Percentiles rank a stretch among this genome's conserved stretches.
Conservation (phyloP, 2,329 filamentous ascomycete species). For the Rachicladosporium sp. region DNA sequence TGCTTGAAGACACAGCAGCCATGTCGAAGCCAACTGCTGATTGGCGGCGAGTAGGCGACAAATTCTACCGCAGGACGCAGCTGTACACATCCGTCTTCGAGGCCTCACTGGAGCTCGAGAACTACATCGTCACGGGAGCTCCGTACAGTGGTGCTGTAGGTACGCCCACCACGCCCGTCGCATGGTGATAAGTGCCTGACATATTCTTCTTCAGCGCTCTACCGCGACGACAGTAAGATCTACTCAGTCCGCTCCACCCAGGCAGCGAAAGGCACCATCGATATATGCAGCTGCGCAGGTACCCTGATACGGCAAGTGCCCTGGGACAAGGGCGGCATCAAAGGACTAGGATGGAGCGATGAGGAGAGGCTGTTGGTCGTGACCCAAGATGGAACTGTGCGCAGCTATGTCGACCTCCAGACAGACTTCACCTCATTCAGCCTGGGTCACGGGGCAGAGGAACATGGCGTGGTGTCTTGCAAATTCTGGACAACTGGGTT, state of each 20-base stretch:
- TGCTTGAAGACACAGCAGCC: conserved; percentile 1
- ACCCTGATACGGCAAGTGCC: conserved; percentile 53
- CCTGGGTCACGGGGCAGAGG: conserved; percentile 75
- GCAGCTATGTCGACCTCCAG: conserved; percentile 83
- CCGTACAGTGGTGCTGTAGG: conserved; percentile 89
- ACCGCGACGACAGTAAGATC: conserved; percentile 77
- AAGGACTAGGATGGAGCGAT: conserved; percentile 89
- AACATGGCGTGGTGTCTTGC: conserved; percentile 77
- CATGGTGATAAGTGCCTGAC: conserved; percentile 14
- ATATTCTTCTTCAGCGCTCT: conserved; percentile 50
- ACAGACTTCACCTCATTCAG: conserved; percentile 92
- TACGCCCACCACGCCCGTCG: conserved; percentile 31
- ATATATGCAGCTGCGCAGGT: conserved; percentile 87
- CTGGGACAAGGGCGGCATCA: conserved; percentile 84
- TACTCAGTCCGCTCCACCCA: conserved; percentile 63
- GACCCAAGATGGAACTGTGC: conserved; percentile 76
- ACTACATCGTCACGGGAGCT: conserved; percentile 82
- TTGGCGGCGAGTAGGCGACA: conserved; percentile 88
- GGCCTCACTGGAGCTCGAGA: conserved; percentile 84
- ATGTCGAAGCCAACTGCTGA: conserved; percentile 62
- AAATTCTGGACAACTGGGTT: conserved; percentile 88
- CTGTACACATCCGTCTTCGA: conserved; percentile 91
- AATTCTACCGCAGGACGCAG: conserved; percentile 89
- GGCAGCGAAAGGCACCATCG: conserved; percentile 69
- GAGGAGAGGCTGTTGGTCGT: conserved; percentile 85